phyloP scores from a whole-genome alignment of 805 yeast genomes.

The Saturnispora dispora region DNA sequence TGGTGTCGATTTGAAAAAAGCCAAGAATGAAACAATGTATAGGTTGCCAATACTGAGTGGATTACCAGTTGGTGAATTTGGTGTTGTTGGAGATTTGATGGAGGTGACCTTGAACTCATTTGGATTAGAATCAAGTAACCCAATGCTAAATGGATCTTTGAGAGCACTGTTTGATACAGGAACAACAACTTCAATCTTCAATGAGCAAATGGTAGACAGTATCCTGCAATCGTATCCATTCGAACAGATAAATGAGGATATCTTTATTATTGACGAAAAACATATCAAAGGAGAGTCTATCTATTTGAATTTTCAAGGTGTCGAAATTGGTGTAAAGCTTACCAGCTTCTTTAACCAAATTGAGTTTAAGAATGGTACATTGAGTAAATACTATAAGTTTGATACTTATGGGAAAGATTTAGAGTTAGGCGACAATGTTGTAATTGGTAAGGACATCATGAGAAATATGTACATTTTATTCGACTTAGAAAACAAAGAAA shows the following conservation, averaged over 20 bases:
- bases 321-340: neutral
- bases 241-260: neutral
- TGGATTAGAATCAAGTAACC: neutral
- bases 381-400: neutral
- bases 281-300: neutral
- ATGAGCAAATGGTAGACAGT: neutral
- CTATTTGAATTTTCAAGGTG: constrained; percentile 5
- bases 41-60: neutral
- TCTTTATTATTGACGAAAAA: neutral
- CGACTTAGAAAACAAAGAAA: constrained; percentile 35
- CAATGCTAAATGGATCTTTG: neutral
- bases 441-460: constrained; percentile 57
- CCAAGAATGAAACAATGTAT: neutral
- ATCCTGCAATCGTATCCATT: neutral
- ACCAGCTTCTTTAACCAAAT: neutral
- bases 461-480: constrained; percentile 54
- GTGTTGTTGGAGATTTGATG: neutral
- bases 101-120: neutral
- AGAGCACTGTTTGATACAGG: constrained; percentile 6
- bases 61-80: neutral
- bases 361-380: neutral
- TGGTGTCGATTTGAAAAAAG: constrained; percentile 1
- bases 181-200: neutral
- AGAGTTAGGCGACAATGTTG: constrained; percentile 7
- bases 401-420: neutral